A percentile compares a stretch with the other conserved stretches of the same genome.
These are phyloP conservation scores for Sporothrix pallida DNA, from an alignment of 2,329 filamentous ascomycete species.

Conservation along the genomic window DNA sequence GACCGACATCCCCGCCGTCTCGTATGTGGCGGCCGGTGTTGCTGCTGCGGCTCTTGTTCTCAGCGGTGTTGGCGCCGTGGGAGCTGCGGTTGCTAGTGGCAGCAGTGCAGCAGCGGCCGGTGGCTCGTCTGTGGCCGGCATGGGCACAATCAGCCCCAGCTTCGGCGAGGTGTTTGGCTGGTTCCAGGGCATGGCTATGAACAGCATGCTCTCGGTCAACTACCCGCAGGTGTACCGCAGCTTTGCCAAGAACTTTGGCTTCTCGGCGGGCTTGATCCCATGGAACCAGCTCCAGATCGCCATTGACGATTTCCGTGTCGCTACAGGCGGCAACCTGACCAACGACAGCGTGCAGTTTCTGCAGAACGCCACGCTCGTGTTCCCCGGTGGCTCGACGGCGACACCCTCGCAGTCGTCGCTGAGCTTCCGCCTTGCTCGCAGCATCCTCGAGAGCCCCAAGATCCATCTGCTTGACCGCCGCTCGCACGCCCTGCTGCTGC, in stretches of 20 bases:
- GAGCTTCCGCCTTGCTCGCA: conserved; percentile 62
- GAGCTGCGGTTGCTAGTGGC: conserved; percentile 45
- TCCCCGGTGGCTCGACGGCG: conserved; percentile 63
- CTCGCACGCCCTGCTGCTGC: conserved; percentile 40
- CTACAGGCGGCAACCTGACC: conserved; percentile 86
- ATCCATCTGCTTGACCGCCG: conserved; percentile 25
- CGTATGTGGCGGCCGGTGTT: conserved; percentile 82
- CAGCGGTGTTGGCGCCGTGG: conserved; percentile 71
- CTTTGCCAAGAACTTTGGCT: conserved; percentile 92
- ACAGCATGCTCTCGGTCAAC: conserved; percentile 91
- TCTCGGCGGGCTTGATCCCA: conserved; percentile 82
- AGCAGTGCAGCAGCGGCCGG: conserved; percentile 59
- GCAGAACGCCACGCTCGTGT: conserved; percentile 76
- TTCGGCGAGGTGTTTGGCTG: conserved; percentile 85
- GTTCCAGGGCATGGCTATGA: conserved; percentile 94
- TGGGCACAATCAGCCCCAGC: conserved; percentile 74
- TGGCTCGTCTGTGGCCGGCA: conserved; percentile 51
- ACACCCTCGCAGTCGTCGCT: conserved; percentile 49
- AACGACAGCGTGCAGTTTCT: conserved; percentile 77
- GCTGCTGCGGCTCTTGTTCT: conserved; percentile 82
- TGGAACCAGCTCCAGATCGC: conserved; percentile 79
- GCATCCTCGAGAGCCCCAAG: conserved; percentile 53
- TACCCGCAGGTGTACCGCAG: conserved; percentile 87
- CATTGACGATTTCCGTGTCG: conserved; percentile 82
- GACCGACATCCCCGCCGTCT: conserved; percentile 73